These are phyloP conservation scores for Pholiota adiposa DNA, from an alignment of 1,284 basidiomycete genomes.

Conservation along the genomic window DNA sequence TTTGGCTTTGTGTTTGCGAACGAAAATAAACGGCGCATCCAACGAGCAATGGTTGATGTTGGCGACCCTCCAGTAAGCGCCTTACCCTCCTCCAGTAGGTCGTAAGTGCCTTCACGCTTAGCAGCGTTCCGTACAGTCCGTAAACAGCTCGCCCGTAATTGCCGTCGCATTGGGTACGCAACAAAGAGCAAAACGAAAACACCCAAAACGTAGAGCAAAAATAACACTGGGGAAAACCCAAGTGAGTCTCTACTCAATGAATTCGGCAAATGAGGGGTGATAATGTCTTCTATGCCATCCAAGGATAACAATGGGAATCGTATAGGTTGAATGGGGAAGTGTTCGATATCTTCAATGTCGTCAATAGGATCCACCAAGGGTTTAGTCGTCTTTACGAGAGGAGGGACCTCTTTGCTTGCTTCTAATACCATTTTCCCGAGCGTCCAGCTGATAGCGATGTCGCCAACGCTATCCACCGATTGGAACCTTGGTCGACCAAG, in stretches of 20 bases:
- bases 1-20: conserved; percentile 30
- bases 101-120: conserved; percentile 40
- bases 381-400: conserved; percentile 45
- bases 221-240: conserved; percentile 69
- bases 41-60: conserved; percentile 33
- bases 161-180: conserved; percentile 59
- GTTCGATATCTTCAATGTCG: conserved; percentile 51
- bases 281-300: conserved; percentile 60
- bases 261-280: conserved; percentile 65
- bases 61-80: conserved; percentile 34
- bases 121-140: conserved; percentile 46
- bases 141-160: conserved; percentile 50
- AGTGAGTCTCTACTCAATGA: conserved; percentile 63
- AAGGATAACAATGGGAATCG: conserved; percentile 65
- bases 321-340: conserved; percentile 62
- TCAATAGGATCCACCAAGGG: conserved; percentile 75
- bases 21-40: conserved; percentile 43
- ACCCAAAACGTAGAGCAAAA: conserved; percentile 56
- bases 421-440: conserved; percentile 98
- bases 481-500: conserved; percentile 85
- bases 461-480: conserved; percentile 88
- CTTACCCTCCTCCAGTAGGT: conserved; percentile 66
- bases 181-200: conserved; percentile 46
- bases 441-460: conserved; percentile 97
- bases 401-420: conserved; percentile 83